Percentiles rank a stretch among this genome's conserved stretches.
phyloP scores from a whole-genome alignment of 192 early-diverging fungal species.

The Chytriomyces sp. region DNA sequence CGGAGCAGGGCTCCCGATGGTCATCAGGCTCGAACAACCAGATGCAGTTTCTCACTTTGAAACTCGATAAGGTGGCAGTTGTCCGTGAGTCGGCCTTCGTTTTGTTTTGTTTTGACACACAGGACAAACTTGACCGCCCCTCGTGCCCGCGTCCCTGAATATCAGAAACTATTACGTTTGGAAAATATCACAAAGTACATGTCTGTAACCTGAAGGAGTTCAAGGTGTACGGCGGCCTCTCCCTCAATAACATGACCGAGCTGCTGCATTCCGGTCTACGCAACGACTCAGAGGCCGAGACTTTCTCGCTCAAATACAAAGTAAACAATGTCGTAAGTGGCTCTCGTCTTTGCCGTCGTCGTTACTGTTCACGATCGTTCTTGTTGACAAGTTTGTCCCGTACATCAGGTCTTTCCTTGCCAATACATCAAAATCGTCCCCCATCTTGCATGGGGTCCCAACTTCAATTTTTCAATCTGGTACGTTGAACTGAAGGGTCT shows the following conservation, averaged over 20 bases:
- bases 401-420: slow-evolving; percentile 74
- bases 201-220: slow-evolving; percentile 98
- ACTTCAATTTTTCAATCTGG: slow-evolving; percentile 97
- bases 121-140: no score
- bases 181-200: slow-evolving; percentile 91
- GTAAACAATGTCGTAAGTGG: slow-evolving; percentile 68
- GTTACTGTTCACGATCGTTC: no score
- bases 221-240: slow-evolving; percentile 88
- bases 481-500: slow-evolving; percentile 86
- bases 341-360: no score
- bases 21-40: slow-evolving; percentile 85
- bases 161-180: slow-evolving; percentile 86
- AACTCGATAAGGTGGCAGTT: slow-evolving; percentile 81
- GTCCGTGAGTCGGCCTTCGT: slow-evolving; percentile 65
- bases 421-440: slow-evolving; percentile 95
- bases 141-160: background rate
- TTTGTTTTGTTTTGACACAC: background rate
- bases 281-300: slow-evolving; percentile 79
- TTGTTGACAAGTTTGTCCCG: no score
- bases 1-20: slow-evolving; percentile 92
- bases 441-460: slow-evolving; percentile 83
- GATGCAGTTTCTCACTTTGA: slow-evolving; percentile 87
- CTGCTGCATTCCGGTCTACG: slow-evolving; percentile 65
- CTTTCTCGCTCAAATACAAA: slow-evolving; percentile 79
- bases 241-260: slow-evolving; percentile 83